Evolutionary conservation across 208 protist species (phyloP).

Genomic region (Trichomonas gallinae): DNA sequence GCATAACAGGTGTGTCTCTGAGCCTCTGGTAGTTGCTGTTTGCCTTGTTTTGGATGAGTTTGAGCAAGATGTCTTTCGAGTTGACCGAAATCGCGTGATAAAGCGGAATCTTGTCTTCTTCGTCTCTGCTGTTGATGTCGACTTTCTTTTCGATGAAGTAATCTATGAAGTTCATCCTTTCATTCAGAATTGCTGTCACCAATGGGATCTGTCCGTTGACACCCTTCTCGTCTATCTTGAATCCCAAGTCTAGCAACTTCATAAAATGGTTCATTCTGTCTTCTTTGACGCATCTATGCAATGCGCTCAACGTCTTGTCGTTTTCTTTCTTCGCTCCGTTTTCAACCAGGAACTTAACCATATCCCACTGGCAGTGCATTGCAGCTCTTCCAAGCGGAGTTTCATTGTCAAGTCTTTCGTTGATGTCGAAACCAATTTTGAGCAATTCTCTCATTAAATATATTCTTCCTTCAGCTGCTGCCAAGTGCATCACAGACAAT

Average conservation of each 20-base stretch:
- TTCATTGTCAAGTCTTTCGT: not conserved
- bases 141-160: not conserved
- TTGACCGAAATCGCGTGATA: not conserved
- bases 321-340: not conserved
- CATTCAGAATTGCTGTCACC: not conserved
- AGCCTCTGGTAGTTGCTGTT: not conserved
- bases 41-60: not conserved
- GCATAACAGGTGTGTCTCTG: not conserved
- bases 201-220: not conserved
- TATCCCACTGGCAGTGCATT: not conserved
- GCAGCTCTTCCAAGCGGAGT: not conserved
- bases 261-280: not conserved
- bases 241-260: not conserved
- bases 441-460: not conserved
- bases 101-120: not conserved
- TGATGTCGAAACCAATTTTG: not conserved
- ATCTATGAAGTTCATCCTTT: not conserved
- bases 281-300: not conserved
- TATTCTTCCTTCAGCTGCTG: not conserved
- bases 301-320: not conserved
- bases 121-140: not conserved
- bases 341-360: not conserved
- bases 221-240: not conserved
- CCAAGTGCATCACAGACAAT: not conserved
- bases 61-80: not conserved